These are phyloP conservation scores for Colletotrichum tropicale DNA, from an alignment of 2,329 filamentous ascomycete genomes.

Conservation along the genomic window DNA sequence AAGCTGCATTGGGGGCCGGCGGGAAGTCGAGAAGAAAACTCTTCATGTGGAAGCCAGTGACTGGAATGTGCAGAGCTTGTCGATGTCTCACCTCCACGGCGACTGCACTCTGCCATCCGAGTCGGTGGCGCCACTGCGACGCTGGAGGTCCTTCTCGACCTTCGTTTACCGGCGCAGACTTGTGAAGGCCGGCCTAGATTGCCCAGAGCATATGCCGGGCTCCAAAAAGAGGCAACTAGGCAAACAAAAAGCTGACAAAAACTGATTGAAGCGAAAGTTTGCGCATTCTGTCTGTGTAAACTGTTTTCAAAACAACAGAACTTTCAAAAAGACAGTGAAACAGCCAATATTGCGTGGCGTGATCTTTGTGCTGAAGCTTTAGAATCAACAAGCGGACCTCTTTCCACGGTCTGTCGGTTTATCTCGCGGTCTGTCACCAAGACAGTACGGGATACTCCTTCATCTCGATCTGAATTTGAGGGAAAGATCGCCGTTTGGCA, in stretches of 20 bases:
- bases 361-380: background rate
- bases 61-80: constrained; percentile 12
- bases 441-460: background rate
- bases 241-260: background rate
- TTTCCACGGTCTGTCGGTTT: background rate
- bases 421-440: background rate
- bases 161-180: background rate
- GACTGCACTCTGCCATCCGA: background rate
- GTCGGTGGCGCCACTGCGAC: background rate
- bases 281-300: background rate
- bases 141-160: background rate
- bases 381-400: background rate
- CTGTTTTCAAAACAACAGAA: background rate
- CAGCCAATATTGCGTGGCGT: background rate
- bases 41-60: constrained; percentile 8
- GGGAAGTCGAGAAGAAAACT: constrained; percentile 2
- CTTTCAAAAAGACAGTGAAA: background rate
- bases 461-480: constrained; percentile 5
- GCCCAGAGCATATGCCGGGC: background rate
- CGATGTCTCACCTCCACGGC: constrained; percentile 16
- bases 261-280: background rate
- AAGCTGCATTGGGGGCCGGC: background rate
- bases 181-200: background rate
- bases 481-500: background rate
- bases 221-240: background rate